Base-by-base conservation (phyloP, 2,329 filamentous ascomycete genomes). In the Colletotrichum tamarilloi region DNA sequence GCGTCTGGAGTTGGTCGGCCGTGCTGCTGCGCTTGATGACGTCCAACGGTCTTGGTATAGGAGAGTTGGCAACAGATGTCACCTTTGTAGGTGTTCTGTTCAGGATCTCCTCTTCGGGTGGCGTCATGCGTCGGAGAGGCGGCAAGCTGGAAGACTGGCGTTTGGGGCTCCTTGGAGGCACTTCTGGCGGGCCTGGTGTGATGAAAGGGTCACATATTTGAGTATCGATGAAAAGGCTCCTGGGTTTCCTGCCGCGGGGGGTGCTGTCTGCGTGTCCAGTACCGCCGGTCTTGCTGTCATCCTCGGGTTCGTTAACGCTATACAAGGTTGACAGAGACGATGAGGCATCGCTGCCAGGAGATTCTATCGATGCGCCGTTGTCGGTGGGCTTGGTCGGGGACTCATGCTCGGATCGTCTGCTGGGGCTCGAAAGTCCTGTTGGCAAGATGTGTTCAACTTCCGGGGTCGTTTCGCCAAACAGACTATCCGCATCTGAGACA, bases 281-380 rank as follows among this genome's bases (percentile, higher is more conserved):
- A 4, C 57, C 73, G 2, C 67, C 73, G 0, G 46, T 58, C 42
- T 69, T 66, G 22, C 55, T 59, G 35, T 80, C 80, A 7, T 85
- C 83, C 9, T 86, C 83, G 1, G 82, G 80, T 66, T 89, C 87
- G 35, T 88, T 87, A 60, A 86, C 87, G 71, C 88, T 90, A 74
- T 90, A 89, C 5, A 91, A 78, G 0, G 89, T 91, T 4, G 89
- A 91, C 5, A 91, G 80, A 2, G 87, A 85, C 52, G 87, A 90
- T 0, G 87, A 89, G 16, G 83, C 80, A 9, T 87, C 82, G 74
- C 86, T 89, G 4, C 83, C 81, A 4, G 78, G 69, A 0, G 85
- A 87, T 5, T 28, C 63, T 46, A 65, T 67, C 32, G 63, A 75
- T 72, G 22, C 70, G 63, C 75, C 68, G 70, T 74, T 42, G 57